A percentile compares a stretch with the other conserved stretches of the same genome.
Conservation (phyloP, 2,329 filamentous ascomycete genomes). For the Sphaerulina populicola region DNA sequence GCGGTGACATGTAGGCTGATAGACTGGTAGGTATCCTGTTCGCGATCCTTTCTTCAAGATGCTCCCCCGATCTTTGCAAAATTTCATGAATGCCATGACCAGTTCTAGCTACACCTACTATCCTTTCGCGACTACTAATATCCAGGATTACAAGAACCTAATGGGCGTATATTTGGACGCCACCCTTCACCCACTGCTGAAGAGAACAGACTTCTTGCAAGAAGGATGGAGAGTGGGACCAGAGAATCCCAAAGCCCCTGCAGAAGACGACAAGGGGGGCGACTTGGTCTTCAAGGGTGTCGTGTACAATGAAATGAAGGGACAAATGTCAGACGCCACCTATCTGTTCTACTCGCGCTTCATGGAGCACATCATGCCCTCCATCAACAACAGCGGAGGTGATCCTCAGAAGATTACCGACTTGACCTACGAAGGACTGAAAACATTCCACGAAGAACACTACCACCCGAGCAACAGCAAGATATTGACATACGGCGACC, state of each 20-base stretch:
- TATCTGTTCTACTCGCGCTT: slow-evolving; percentile 95
- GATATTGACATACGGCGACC: slow-evolving; percentile 88
- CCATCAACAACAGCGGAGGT: slow-evolving; percentile 91
- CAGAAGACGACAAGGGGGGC: slow-evolving; percentile 38
- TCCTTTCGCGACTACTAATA: slow-evolving; percentile 93
- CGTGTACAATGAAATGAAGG: slow-evolving; percentile 99
- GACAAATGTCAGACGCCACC: slow-evolving; percentile 93
- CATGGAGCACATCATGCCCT: slow-evolving; percentile 87
- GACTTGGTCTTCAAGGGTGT: slow-evolving; percentile 91
- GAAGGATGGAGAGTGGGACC: slow-evolving; percentile 96
- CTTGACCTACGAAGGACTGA: slow-evolving; percentile 81
- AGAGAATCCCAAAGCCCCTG: slow-evolving; percentile 60
- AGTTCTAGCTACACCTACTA: slow-evolving; percentile 95
- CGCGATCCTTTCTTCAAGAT: slow-evolving; percentile 99
- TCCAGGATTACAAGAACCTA: slow-evolving; percentile 89
- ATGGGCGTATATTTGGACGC: slow-evolving; percentile 96
- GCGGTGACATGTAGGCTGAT: slow-evolving; percentile 21
- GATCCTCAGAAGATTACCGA: slow-evolving; percentile 96
- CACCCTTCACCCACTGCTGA: slow-evolving; percentile 80
- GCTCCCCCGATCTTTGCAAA: slow-evolving; percentile 93
- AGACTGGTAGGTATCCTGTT: slow-evolving; percentile 67
- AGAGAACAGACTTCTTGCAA: slow-evolving; percentile 85
- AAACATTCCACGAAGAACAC: slow-evolving; percentile 79
- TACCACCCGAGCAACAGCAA: slow-evolving; percentile 98
- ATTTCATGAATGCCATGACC: slow-evolving; percentile 99